phyloP scores from a whole-genome alignment of 768 basidiomycete genomes.

The Peribolospora baueri region DNA sequence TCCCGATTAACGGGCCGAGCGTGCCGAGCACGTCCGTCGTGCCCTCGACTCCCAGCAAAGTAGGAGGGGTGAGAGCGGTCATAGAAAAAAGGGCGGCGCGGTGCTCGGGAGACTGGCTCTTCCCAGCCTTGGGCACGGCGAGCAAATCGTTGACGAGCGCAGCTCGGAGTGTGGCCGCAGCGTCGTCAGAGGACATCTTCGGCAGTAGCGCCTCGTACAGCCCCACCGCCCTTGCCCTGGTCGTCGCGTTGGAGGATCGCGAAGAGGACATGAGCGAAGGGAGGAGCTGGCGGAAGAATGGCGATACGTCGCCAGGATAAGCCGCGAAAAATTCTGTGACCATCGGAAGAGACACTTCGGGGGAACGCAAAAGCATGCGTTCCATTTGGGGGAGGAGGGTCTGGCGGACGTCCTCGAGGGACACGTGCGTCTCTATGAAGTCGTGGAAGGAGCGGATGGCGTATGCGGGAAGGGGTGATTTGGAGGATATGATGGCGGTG shows the following conservation, averaged over 20 bases:
- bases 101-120: conserved; percentile 70
- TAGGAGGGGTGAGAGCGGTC: conserved; percentile 28
- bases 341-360: conserved; percentile 43
- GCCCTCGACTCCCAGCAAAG: conserved; percentile 15
- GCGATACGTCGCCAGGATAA: conserved; percentile 26
- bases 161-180: not conserved
- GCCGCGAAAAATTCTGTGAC: conserved; percentile 1
- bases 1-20: conserved; percentile 29
- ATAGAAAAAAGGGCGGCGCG: conserved; percentile 57
- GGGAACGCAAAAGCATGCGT: conserved; percentile 54
- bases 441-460: conserved; percentile 18
- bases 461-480: conserved; percentile 35
- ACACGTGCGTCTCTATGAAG: conserved; percentile 11
- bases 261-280: conserved; percentile 30
- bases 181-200: conserved; percentile 11
- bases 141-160: conserved; percentile 16
- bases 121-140: conserved; percentile 34
- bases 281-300: conserved; percentile 34
- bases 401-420: conserved; percentile 27
- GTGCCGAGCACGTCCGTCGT: conserved; percentile 26
- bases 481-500: conserved; percentile 40
- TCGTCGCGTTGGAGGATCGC: conserved; percentile 32
- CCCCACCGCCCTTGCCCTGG: conserved; percentile 32
- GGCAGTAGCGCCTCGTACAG: conserved; percentile 32
- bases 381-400: conserved; percentile 47